Evolutionary conservation across 2,329 filamentous ascomycete genomes (phyloP), one percentile per base, ranked within the genome.

Genomic region (Cladophialophora bantiana): DNA sequence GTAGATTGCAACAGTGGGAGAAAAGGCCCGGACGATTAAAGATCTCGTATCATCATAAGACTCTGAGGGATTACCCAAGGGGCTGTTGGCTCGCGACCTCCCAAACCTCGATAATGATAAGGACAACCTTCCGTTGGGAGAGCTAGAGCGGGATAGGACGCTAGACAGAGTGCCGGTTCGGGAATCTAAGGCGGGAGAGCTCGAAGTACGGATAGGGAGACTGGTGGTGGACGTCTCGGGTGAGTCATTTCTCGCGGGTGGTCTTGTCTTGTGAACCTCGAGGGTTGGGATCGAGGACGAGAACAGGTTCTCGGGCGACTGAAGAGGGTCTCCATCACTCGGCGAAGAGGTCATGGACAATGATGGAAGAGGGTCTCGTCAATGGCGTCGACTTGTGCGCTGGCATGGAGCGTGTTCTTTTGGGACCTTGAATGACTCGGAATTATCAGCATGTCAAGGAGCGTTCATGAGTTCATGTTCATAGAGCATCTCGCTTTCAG

Each of bases 1-100:
- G 72, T 94, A 90, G 34, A 99, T 87, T 6, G 91, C 92, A 54
- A 99, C 88, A 70, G 95, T 91, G 0, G 95, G 96, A 13, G 94
- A 92, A 76, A 97, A 97, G 2, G 93, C 90, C 66, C 90, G 89
- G 62, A 96, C 83, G 52, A 98, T 89, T 58, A 97, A 81, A 36
- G 84, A 84, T 64, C 86, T 80, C 59, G 84, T 82, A 74, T 89
- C 86, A 69, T 87, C 84, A 7, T 82, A 81, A 57, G 77, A 82
- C 73, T 80, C 83, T 32, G 82, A 79, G 54, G 84, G 82, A 72
- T 84, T 86, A 26, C 86, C 84, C 15, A 88, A 79, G 1, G 79
- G 79, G 6, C 80, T 82, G 9, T 77, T 77, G 15, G 80, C 73
- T 34, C 78, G 79, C n/a, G 80, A 80, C 40, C 81, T 80, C 20